Base-by-base conservation (phyloP, 1,284 basidiomycete species). In the Apiotrichum laibachii region DNA sequence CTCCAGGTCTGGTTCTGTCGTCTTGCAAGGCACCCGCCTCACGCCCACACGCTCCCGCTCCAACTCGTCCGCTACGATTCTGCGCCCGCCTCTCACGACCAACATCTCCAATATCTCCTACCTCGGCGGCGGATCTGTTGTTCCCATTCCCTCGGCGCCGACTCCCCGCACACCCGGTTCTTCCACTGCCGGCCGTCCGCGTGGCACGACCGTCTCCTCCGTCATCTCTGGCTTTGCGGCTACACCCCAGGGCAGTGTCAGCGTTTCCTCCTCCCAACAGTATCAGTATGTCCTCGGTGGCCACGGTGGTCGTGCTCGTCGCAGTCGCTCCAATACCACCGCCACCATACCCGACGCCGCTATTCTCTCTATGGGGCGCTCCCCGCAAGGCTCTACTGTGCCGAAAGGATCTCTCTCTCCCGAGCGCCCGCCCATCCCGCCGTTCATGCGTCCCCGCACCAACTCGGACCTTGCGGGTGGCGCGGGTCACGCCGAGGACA, bases 261-360 rank as follows among this genome's bases (percentile, higher is more conserved):
- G 69, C 1, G 62, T 67, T 16, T 42, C 61, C 26, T 50, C 59
- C 9, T 34, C 59, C 46, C 44, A 61, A 42, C 59, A 64, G 8
- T 75, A 62, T 53, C 63, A 67, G 13, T 79, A 77, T 57, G 73
- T 71, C 0, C 66, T 79, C 7, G 77, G 77, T 15, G 77, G 77
- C 5, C 73, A 72, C 11, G 77, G 77, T 35, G 77, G 77, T 11
- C 63, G 77, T 51, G 76, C 76, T 11, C 68, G 75, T 42, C 59
- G 74, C 31, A 35, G 44, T 34, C 62, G 61, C 13, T 51, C 56
- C 13, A 60, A 58, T 42, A 63, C 62, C 31, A 57, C 52, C 9
- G 15, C 49, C 11, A 40, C 49, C 16, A 44, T 34, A 2, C 44
- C 34, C 2, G 44, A 34, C 21, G 35, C 44, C 16, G 43, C 43